These are phyloP conservation scores for Colletotrichum somersetense DNA, from an alignment of 2,329 filamentous ascomycete species.

Conservation along the genomic window DNA sequence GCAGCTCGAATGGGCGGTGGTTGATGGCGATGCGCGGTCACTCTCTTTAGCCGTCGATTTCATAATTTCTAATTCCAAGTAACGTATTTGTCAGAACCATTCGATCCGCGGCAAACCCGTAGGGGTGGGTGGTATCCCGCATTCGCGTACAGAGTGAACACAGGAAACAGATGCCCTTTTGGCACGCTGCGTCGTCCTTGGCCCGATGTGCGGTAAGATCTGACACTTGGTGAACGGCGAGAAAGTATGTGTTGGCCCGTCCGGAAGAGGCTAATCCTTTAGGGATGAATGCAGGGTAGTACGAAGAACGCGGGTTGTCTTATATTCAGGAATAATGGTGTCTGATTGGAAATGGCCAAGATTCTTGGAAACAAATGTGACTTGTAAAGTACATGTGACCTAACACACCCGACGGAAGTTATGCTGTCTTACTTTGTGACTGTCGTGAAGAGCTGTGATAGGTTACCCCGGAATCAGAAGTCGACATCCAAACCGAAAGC, in stretches of 20 bases:
- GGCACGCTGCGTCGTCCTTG: too few relatives aligned
- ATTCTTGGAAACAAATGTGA: background rate
- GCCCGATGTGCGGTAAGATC: background rate
- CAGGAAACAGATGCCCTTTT: background rate
- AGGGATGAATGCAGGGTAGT: background rate
- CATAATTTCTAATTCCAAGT: constrained; percentile 14
- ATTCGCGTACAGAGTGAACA: background rate
- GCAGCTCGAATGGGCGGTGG: background rate
- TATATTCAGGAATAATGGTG: background rate
- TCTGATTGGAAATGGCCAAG: background rate
- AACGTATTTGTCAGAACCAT: background rate
- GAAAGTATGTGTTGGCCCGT: too few relatives aligned
- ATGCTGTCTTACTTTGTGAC: background rate
- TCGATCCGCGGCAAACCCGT: background rate
- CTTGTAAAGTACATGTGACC: too few relatives aligned
- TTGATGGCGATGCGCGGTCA: background rate
- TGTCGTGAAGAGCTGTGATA: background rate
- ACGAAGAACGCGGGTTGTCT: background rate
- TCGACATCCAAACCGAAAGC: background rate
- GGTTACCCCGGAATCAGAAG: background rate
- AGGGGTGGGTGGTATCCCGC: fast-evolving
- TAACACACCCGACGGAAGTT: too few relatives aligned
- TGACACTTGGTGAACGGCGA: background rate
- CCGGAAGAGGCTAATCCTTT: background rate
- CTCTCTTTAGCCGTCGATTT: too few relatives aligned